These are phyloP conservation scores for Elsinoe australis DNA, from an alignment of 2,329 filamentous ascomycete species.

Conservation along the genomic window DNA sequence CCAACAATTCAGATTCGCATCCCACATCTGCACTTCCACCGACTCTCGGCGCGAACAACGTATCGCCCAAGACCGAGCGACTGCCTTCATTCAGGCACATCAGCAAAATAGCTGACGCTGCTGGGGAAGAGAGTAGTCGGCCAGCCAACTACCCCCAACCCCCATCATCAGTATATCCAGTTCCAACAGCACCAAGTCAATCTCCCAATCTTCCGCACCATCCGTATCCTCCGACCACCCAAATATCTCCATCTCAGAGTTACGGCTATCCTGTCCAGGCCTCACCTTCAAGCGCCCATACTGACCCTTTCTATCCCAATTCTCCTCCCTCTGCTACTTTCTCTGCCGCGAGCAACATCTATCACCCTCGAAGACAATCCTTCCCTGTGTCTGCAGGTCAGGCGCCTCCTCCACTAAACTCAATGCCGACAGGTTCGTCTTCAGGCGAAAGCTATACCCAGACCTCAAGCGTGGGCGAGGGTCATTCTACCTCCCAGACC, in stretches of 20 bases:
- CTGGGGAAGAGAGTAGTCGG: slow-evolving; percentile 23
- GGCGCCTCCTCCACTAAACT: slow-evolving; percentile 15
- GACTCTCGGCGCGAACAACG: slow-evolving; percentile 19
- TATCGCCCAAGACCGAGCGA: slow-evolving; percentile 24
- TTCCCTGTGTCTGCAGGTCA: slow-evolving; percentile 2
- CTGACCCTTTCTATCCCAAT: slow-evolving; percentile 16
- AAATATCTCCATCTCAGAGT: slow-evolving; percentile 24
- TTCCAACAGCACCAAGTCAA: slow-evolving; percentile 25
- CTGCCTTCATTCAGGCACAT: slow-evolving; percentile 30
- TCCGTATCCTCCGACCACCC: slow-evolving; percentile 23
- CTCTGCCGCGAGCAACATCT: slow-evolving; percentile 7
- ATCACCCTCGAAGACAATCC: slow-evolving; percentile 14
- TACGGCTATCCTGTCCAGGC: slow-evolving; percentile 18
- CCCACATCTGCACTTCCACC: slow-evolving; percentile 25
- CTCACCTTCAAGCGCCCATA: slow-evolving; percentile 18
- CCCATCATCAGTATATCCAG: slow-evolving; percentile 16
- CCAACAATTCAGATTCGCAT: slow-evolving; percentile 21
- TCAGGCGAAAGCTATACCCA: slow-evolving; percentile 27
- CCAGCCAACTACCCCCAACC: slow-evolving; percentile 19
- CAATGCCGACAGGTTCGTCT: slow-evolving; percentile 22
- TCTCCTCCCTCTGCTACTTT: slow-evolving; percentile 19
- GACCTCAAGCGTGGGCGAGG: slow-evolving; percentile 26
- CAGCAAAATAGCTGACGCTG: slow-evolving; percentile 27
- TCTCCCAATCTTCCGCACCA: slow-evolving; percentile 25
- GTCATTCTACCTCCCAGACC: slow-evolving; percentile 31